Conservation (phyloP, 352 stramenopile genomes). For the Thraustochytrium aureum region DNA sequence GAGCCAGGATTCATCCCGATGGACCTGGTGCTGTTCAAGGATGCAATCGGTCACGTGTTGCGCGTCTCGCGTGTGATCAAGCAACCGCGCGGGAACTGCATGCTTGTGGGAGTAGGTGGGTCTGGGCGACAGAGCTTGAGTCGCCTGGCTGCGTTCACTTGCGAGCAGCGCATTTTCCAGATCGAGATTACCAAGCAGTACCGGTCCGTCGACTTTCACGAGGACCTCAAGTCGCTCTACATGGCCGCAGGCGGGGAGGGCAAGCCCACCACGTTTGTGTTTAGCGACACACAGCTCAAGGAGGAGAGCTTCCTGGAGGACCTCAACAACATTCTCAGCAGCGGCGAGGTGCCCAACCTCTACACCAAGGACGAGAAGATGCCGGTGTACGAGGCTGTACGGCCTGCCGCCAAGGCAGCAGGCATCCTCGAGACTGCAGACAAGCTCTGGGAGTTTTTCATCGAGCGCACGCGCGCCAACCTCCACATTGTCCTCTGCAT, state of each 20-base stretch:
- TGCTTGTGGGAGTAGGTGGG: slow-evolving; percentile 88
- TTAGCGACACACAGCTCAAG: slow-evolving; percentile 90
- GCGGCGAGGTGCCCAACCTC: slow-evolving; percentile 82
- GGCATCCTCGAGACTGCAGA: slow-evolving; percentile 84
- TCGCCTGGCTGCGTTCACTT: slow-evolving; percentile 81
- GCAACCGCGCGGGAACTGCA: slow-evolving; percentile 81
- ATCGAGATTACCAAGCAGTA: slow-evolving; percentile 90
- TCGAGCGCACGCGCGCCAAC: slow-evolving; percentile 83
- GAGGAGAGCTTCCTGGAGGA: slow-evolving; percentile 94
- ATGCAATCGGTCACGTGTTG: slow-evolving; percentile 87
- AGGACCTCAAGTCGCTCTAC: slow-evolving; percentile 90
- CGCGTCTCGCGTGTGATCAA: slow-evolving; percentile 86
- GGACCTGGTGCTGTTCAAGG: slow-evolving; percentile 93
- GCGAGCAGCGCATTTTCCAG: slow-evolving; percentile 88
- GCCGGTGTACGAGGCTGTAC: slow-evolving; percentile 70
- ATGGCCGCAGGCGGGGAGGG: slow-evolving; percentile 71
- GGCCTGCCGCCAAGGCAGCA: slow-evolving; percentile 77
- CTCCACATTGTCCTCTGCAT: slow-evolving; percentile 92
- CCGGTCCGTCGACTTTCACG: slow-evolving; percentile 83
- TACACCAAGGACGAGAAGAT: slow-evolving; percentile 89
- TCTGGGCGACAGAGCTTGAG: slow-evolving; percentile 90
- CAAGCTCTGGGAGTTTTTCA: slow-evolving; percentile 89
- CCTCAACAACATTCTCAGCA: slow-evolving; percentile 96
- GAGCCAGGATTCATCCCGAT: slow-evolving; percentile 83
- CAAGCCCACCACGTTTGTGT: slow-evolving; percentile 88